These are phyloP conservation scores for Candida vartiovaarae DNA, from an alignment of 805 yeast species.

Conservation along the genomic window DNA sequence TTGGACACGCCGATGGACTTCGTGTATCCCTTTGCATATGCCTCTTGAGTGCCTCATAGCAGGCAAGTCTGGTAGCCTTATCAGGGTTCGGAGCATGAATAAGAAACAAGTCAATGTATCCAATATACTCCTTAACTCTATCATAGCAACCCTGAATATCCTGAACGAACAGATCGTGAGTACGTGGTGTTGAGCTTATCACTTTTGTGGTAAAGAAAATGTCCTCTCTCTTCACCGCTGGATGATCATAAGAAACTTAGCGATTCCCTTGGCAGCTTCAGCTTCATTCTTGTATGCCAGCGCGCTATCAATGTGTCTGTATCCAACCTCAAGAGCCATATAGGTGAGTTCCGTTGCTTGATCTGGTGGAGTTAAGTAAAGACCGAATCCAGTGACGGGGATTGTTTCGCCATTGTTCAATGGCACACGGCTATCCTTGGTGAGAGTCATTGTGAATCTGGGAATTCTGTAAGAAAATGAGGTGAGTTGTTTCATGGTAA, in stretches of 20 bases:
- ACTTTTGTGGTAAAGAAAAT: constrained; percentile 21
- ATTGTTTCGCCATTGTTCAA: constrained; percentile 17
- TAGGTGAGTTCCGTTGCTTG: constrained; percentile 14
- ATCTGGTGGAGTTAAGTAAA: constrained; percentile 18
- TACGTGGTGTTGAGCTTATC: constrained; percentile 4
- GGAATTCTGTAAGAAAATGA: background rate
- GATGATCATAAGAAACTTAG: constrained; percentile 16
- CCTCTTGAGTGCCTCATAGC: constrained; percentile 75
- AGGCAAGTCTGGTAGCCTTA: constrained; percentile 40
- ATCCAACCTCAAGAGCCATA: constrained; percentile 19
- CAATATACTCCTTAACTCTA: constrained; percentile 38
- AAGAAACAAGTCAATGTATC: constrained; percentile 64
- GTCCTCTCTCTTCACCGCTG: constrained; percentile 17
- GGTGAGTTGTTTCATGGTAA: background rate
- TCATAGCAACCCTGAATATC: constrained; percentile 48
- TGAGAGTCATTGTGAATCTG: constrained; percentile 4
- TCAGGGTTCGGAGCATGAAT: constrained; percentile 60
- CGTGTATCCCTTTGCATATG: constrained; percentile 50
- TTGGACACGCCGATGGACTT: constrained; percentile 75
- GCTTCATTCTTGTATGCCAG: constrained; percentile 15
- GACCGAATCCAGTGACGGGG: constrained; percentile 22
- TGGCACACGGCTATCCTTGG: constrained; percentile 13
- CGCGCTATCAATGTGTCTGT: constrained; percentile 23
- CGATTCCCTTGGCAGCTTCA: constrained; percentile 18
- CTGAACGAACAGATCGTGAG: constrained; percentile 7